Evolutionary conservation across 1,139 yeast species (phyloP).

Genomic region (Sugiyamaella novakii): DNA sequence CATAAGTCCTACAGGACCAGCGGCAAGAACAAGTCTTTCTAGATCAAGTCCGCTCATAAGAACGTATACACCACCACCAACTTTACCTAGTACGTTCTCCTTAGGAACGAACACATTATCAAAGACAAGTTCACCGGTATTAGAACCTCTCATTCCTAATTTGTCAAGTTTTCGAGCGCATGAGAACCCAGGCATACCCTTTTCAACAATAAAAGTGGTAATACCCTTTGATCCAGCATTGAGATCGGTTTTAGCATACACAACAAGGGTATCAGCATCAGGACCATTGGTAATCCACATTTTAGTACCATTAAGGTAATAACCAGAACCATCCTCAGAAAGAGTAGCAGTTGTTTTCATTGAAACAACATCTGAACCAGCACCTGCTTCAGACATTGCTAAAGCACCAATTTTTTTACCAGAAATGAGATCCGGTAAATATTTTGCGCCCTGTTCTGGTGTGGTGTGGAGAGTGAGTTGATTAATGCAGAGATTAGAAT

Average conservation of each 20-base stretch:
- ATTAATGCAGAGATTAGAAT: slow-evolving; percentile 42
- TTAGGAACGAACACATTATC: slow-evolving; percentile 42
- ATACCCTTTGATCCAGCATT: slow-evolving; percentile 40
- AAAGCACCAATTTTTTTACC: slow-evolving; percentile 41
- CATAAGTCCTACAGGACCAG: slow-evolving; percentile 42
- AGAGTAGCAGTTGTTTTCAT: slow-evolving; percentile 40
- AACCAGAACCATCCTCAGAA: slow-evolving; percentile 39
- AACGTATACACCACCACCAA: slow-evolving; percentile 40
- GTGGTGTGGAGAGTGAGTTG: slow-evolving; percentile 40
- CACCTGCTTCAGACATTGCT: slow-evolving; percentile 43
- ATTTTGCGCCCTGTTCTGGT: slow-evolving; percentile 37
- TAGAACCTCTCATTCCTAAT: slow-evolving; percentile 43
- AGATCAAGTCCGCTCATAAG: slow-evolving; percentile 41
- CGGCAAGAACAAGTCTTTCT: slow-evolving; percentile 41
- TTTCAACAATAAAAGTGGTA: slow-evolving; percentile 41
- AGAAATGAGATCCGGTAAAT: slow-evolving; percentile 38
- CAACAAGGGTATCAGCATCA: slow-evolving; percentile 41
- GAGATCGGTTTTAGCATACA: slow-evolving; percentile 43
- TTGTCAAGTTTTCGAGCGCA: slow-evolving; percentile 41
- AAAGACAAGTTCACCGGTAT: slow-evolving; percentile 41
- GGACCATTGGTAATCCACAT: slow-evolving; percentile 46
- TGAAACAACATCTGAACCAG: slow-evolving; percentile 42
- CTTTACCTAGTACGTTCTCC: slow-evolving; percentile 39
- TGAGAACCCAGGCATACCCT: slow-evolving; percentile 38
- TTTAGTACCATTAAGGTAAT: slow-evolving; percentile 42